A percentile compares a stretch with the other conserved stretches of the same genome.
These are phyloP conservation scores for Furcasterigmium sp. DNA, from an alignment of 2,329 filamentous ascomycete genomes.

Conservation along the genomic window DNA sequence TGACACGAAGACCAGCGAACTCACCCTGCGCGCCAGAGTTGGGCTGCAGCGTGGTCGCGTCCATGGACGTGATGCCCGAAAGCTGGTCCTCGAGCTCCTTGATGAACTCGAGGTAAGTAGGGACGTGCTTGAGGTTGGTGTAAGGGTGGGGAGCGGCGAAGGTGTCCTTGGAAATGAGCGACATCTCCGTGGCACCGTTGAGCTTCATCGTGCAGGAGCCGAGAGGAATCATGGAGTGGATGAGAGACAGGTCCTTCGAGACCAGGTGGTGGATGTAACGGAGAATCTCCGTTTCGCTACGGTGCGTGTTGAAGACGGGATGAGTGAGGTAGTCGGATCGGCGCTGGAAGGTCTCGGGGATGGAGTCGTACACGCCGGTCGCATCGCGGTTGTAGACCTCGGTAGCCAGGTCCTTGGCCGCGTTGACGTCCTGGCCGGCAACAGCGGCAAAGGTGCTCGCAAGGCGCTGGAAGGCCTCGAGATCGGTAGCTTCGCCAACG, in stretches of 20 bases:
- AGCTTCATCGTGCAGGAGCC: constrained; percentile 99
- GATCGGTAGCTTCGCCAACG: constrained; percentile 61
- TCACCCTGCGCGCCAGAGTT: constrained; percentile 97
- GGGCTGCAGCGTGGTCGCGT: constrained; percentile 83
- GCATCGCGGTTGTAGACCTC: constrained; percentile 36
- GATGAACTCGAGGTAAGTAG: constrained; percentile 68
- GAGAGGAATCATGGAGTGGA: constrained; percentile 96
- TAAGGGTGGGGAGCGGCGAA: constrained; percentile 82
- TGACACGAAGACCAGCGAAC: constrained; percentile 83
- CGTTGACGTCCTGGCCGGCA: constrained; percentile 13
- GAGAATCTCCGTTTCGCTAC: constrained; percentile 90
- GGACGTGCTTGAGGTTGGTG: constrained; percentile 55
- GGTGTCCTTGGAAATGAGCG: constrained; percentile 70
- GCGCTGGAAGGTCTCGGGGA: constrained; percentile 60
- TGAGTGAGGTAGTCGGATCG: constrained; percentile 77
- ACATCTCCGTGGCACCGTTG: constrained; percentile 91
- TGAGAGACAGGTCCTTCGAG: constrained; percentile 88
- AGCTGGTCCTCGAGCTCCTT: constrained; percentile 70
- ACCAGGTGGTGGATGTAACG: constrained; percentile 91
- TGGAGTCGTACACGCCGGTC: constrained; percentile 22
- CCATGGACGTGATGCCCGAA: constrained; percentile 80
- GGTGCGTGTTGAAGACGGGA: constrained; percentile 90
- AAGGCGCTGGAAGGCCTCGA: constrained; percentile 44
- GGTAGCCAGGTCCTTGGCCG: constrained; percentile 21
- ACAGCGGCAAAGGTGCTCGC: constrained; percentile 23